A percentile compares a stretch with the other conserved stretches of the same genome.
phyloP scores from a whole-genome alignment of 768 basidiomycete genomes.

The Obba rivulosa region DNA sequence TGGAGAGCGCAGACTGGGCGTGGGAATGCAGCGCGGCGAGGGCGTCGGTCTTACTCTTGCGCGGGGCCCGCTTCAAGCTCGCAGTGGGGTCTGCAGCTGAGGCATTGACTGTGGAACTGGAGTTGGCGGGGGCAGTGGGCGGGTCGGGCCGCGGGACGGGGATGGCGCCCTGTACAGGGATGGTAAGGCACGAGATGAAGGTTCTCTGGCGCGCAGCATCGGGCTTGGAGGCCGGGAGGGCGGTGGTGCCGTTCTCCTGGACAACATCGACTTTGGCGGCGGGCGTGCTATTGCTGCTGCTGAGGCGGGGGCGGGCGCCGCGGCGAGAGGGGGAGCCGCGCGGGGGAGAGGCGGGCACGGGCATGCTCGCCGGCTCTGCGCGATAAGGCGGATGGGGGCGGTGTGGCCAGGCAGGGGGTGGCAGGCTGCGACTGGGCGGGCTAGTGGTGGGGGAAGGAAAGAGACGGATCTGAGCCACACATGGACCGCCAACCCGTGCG shows the following conservation, averaged over 20 bases:
- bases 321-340: conserved; percentile 60
- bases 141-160: conserved; percentile 43
- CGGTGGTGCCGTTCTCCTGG: conserved; percentile 47
- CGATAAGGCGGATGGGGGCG: conserved; percentile 21
- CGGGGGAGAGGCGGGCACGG: conserved; percentile 32
- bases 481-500: background rate
- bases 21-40: conserved; percentile 72
- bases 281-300: conserved; percentile 32
- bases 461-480: conserved; percentile 11
- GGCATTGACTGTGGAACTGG: conserved; percentile 19
- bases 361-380: too few species aligned
- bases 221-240: conserved; percentile 9
- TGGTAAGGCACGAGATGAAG: conserved; percentile 65
- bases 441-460: conserved; percentile 1
- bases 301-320: conserved; percentile 49
- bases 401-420: conserved; percentile 2
- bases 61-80: conserved; percentile 54
- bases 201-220: conserved; percentile 17
- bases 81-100: conserved; percentile 31
- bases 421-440: background rate
- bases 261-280: conserved; percentile 13
- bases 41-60: conserved; percentile 89
- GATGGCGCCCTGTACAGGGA: conserved; percentile 69
- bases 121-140: conserved; percentile 25
- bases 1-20: conserved; percentile 48